Conservation (phyloP, 108 stramenopile genomes). For the Nitzschia palea region DNA sequence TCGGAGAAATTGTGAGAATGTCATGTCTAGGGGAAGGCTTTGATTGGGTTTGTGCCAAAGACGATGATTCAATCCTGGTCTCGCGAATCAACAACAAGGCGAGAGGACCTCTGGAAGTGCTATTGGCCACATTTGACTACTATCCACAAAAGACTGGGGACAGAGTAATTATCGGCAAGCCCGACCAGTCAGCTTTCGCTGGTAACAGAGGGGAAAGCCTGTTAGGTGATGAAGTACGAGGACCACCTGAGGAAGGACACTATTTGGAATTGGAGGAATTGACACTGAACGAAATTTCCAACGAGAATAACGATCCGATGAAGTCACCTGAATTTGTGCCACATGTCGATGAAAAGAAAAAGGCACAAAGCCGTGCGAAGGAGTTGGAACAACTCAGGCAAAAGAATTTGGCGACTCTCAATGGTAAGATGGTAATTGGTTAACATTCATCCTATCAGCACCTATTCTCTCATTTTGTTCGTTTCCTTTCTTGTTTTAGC, state of each 20-base stretch:
- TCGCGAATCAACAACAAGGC: background rate
- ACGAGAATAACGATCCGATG: background rate
- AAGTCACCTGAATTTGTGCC: background rate
- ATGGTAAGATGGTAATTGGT: background rate
- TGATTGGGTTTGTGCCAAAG: slow-evolving; percentile 7
- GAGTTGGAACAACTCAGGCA: background rate
- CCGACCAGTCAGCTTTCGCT: background rate
- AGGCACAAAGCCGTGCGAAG: background rate
- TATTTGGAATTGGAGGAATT: background rate
- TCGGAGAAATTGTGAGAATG: background rate
- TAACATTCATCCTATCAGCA: background rate
- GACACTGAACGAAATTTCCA: background rate
- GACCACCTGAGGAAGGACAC: background rate
- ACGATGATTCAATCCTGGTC: background rate
- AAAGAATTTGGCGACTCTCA: background rate
- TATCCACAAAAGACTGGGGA: background rate
- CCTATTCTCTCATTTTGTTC: background rate
- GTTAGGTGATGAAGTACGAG: background rate
- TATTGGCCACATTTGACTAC: background rate
- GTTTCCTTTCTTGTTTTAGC: background rate
- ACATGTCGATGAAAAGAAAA: background rate
- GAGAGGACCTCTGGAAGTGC: background rate
- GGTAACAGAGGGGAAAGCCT: background rate
- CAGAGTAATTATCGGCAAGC: background rate
- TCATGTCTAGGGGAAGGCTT: background rate